Evolutionary conservation across 331 rosid genomes (phyloP), one percentile per base, ranked within the genome.

Genomic region (Rosa hybrid): DNA sequence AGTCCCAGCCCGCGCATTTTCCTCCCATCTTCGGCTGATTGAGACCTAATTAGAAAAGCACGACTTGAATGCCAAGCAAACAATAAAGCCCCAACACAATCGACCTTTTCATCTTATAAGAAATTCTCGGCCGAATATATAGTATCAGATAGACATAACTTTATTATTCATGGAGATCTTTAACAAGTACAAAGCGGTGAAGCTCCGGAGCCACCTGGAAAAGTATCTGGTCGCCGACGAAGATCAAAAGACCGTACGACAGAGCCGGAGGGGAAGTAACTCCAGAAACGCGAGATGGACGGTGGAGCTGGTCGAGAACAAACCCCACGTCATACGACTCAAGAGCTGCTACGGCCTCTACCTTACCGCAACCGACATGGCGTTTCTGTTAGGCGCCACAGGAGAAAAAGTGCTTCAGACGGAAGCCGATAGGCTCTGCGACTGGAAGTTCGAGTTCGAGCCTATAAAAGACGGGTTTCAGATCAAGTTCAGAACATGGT

Each of bases 401-500:
- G 99, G 97, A 1, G 81, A 80, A 4, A 83, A 78, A 73, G 93
- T 87, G 38, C 27, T 79, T 3, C 90, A 88, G 80, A 64, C 78
- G 16, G 86, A 72, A 12, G 44, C 50, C 1, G 86, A 77, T 13
- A 75, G 25, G 39, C 68, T 34, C 0, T 56, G 45, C 25, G 81
- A 81, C 7, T 80, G 83, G 87, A 88, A 68, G 74, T 81, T 53
- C 81, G 89, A 90, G 76, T 95, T 98, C 93, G 96, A 93, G 81
- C 92, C 92, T 42, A 87, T 90, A 34, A 67, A 87, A 4, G 98
- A 95, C 2, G 99, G 94, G 20, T 95, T 93, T 59, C 96, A 91
- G 80, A 83, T 93, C n/a, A 88, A 81, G 81, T 50, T 95, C 53
- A 77, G 77, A 79, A 88, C 92, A 8, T 91, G 90, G 94, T 86